phyloP scores from a whole-genome alignment of 2,329 filamentous ascomycete species.

The Plenodomus tracheiphilus region DNA sequence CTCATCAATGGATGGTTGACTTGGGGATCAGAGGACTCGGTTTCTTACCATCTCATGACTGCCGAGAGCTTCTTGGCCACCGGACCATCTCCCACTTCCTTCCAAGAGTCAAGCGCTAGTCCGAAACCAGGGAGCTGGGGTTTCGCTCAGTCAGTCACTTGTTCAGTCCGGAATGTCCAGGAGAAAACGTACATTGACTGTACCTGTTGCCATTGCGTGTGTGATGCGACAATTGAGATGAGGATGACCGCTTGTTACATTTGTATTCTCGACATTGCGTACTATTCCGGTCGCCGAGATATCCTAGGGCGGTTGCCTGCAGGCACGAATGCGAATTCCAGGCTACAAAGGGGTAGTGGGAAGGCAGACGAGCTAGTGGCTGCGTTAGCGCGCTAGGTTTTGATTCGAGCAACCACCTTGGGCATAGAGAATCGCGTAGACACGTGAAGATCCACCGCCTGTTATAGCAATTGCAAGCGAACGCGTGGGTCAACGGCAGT shows the following conservation, averaged over 20 bases:
- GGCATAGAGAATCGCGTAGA: background rate
- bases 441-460: background rate
- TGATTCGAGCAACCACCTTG: too few species aligned
- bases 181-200: background rate
- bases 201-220: background rate
- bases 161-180: background rate
- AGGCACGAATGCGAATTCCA: background rate
- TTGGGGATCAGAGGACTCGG: background rate
- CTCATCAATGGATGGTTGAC: background rate
- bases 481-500: background rate
- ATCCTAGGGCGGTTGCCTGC: background rate
- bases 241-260: background rate
- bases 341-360: background rate
- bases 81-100: background rate
- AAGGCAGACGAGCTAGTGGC: background rate
- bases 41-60: background rate
- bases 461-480: background rate
- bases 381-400: background rate
- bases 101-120: background rate
- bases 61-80: background rate
- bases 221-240: background rate
- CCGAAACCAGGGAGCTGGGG: background rate
- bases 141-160: too few species aligned
- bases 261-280: background rate
- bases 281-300: background rate